Conservation (phyloP, 139 green algal genomes). For the Dunaliella sp. region DNA sequence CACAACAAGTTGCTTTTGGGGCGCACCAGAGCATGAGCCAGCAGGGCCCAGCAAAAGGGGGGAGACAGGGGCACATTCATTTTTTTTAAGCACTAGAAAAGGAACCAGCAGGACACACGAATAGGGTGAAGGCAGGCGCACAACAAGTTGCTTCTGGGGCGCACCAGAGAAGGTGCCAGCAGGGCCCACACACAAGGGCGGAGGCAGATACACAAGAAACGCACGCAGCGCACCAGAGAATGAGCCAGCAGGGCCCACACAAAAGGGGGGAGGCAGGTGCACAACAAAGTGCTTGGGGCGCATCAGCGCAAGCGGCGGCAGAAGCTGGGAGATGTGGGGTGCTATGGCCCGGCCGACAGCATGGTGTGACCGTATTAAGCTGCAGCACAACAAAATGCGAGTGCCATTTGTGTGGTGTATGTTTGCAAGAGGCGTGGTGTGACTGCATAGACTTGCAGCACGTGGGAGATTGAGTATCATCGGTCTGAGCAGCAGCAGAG, state of each 20-base stretch:
- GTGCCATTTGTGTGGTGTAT: too few species aligned
- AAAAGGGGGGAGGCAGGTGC: constrained; percentile 37
- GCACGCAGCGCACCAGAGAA: constrained; percentile 31
- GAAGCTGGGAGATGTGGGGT: constrained; percentile 30
- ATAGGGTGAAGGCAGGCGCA: constrained; percentile 39
- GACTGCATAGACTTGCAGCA: too few species aligned
- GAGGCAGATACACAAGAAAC: constrained; percentile 28
- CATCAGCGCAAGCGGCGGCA: constrained; percentile 36
- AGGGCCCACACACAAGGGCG: constrained; percentile 33
- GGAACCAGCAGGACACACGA: constrained; percentile 22
- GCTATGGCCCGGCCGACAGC: constrained; percentile 12
- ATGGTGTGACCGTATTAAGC: constrained; percentile 32
- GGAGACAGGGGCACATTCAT: too few species aligned
- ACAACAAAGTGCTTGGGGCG: not conserved
- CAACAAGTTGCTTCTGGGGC: not conserved
- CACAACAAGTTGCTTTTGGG: not conserved
- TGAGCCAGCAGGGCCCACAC: constrained; percentile 24
- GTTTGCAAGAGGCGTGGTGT: too few species aligned
- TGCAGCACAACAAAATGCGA: too few species aligned
- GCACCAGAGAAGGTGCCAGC: constrained; percentile 31
- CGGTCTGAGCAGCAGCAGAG: too few species aligned
- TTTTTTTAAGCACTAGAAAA: too few species aligned
- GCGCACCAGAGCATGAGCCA: constrained; percentile 26
- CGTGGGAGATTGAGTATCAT: too few species aligned
- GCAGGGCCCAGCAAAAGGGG: constrained; percentile 30